Base-by-base conservation (phyloP, 2,329 filamentous ascomycete species). In the Chaetomiaceae sp. region DNA sequence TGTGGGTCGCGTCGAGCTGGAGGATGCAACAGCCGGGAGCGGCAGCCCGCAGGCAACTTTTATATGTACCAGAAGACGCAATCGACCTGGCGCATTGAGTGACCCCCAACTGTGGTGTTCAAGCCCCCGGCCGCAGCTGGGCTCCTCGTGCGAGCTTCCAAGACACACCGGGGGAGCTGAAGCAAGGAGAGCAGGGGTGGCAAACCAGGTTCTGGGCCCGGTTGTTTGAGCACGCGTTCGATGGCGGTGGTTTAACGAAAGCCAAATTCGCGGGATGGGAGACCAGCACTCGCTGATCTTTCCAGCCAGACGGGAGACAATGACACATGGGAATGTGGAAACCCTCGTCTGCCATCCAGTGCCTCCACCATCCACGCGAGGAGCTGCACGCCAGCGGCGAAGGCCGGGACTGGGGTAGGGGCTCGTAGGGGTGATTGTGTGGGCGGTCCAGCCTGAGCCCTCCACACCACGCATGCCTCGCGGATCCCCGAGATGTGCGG, bases 301-400 rank as follows among this genome's bases (percentile, higher is more conserved):
- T 49, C 52, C 47, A 51, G 47, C 31, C 38, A 33, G 47, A 50
- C 46, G 54, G 57, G 57, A 44, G 37, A 45, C 56, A 37, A 59
- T 62, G 60, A 60, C 59, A 61, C 59, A 61, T 46, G 51, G 51
- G 46, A 57, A 59, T 50, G 51, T 48, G 33, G 36, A 45, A 55
- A 47, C 6, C 19, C 38, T 40, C 49, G 31, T 17, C 42, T 39
- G 29, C 27, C 27, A 9, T 7, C n/a, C n/a, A n/a, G n/a, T n/a
- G n/a, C n/a, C n/a, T n/a, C n/a, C 27, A 9, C 27, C 34, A 31
- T 47, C 48, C 46, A 53, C 45, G 49, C 34, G 37, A 39, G 37
- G 3, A 31, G 19, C 44, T 50, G 53, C 44, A 29, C 51, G 44
- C 31, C 46, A 29, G 47, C 51, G 55, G 58, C 48, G 46, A 46